These are phyloP conservation scores for Epichloe sp. DNA, from an alignment of 2,329 filamentous ascomycete species.

Conservation along the genomic window DNA sequence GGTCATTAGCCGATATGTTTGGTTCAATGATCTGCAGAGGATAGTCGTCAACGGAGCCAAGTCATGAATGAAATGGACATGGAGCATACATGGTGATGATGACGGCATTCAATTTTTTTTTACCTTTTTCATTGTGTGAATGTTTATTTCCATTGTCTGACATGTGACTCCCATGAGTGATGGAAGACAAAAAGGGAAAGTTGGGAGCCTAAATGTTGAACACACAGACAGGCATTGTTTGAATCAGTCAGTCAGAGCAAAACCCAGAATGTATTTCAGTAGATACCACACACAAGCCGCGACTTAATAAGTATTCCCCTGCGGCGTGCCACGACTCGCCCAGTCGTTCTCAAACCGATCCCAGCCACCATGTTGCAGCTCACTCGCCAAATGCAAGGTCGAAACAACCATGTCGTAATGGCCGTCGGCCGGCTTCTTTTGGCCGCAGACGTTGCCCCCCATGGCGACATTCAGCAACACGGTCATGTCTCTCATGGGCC, in stretches of 20 bases:
- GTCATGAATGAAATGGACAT: neutral
- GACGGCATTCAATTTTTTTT: neutral
- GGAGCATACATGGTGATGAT: neutral
- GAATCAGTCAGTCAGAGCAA: no score
- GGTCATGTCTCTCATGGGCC: conserved; percentile 41
- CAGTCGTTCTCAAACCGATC: conserved; percentile 38
- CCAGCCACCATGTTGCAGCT: conserved; percentile 40
- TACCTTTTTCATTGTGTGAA: no score
- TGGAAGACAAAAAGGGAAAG: neutral
- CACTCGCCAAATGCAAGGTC: conserved; percentile 36
- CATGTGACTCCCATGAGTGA: no score
- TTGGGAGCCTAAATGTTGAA: neutral
- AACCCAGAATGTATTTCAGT: no score
- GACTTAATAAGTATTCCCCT: conserved; percentile 19
- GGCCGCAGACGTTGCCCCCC: conserved; percentile 45
- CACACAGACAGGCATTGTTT: neutral
- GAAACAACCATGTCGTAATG: conserved; percentile 44
- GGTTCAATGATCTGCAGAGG: conserved; percentile 21
- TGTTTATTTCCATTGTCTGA: neutral
- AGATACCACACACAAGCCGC: no score
- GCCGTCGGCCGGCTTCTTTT: conserved; percentile 36
- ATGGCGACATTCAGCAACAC: conserved; percentile 49
- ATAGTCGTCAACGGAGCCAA: conserved; percentile 2
- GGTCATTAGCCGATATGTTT: conserved; percentile 26
- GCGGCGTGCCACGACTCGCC: conserved; percentile 15